Percentiles rank a stretch among this genome's conserved stretches.
phyloP scores from a whole-genome alignment of 2,329 filamentous ascomycete species.

The Cordyceps tenuipes region DNA sequence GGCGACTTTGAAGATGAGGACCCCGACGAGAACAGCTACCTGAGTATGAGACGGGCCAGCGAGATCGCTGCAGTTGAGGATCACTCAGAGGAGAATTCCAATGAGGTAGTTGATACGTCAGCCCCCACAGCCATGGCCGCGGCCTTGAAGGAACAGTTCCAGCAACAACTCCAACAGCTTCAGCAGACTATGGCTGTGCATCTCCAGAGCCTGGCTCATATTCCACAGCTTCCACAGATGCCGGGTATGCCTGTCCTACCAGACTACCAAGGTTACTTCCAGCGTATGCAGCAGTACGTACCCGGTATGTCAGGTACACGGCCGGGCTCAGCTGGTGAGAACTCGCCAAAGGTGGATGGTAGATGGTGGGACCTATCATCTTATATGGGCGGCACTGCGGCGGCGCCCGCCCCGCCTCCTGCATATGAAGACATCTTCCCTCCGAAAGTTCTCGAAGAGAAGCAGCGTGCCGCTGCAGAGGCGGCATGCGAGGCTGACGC shows the following conservation, averaged over 20 bases:
- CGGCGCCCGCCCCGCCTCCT: slow-evolving; percentile 53
- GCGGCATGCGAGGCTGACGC: slow-evolving; percentile 52
- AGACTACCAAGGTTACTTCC: slow-evolving; percentile 62
- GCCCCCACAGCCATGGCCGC: slow-evolving; percentile 55
- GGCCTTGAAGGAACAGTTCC: slow-evolving; percentile 65
- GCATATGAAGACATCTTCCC: slow-evolving; percentile 76
- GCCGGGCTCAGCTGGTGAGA: slow-evolving; percentile 37
- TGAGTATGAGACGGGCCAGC: slow-evolving; percentile 28
- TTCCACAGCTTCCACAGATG: slow-evolving; percentile 56
- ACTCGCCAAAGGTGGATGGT: slow-evolving; percentile 37
- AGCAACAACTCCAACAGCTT: slow-evolving; percentile 66
- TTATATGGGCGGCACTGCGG: slow-evolving; percentile 35
- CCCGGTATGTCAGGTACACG: slow-evolving; percentile 51
- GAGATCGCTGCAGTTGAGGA: slow-evolving; percentile 23
- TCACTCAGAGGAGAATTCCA: slow-evolving; percentile 32
- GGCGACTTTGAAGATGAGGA: slow-evolving; percentile 36
- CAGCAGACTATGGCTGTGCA: slow-evolving; percentile 62
- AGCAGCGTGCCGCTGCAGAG: slow-evolving; percentile 48
- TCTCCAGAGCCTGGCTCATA: slow-evolving; percentile 47
- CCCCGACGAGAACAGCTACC: slow-evolving; percentile 28
- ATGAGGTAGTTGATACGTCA: slow-evolving; percentile 26
- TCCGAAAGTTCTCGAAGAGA: slow-evolving; percentile 41
- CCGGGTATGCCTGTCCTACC: slow-evolving; percentile 56
- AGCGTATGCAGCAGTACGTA: slow-evolving; percentile 62
- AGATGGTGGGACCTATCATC: slow-evolving; percentile 64